Conservation (phyloP, 2,329 filamentous ascomycete species). For the Pleoardoris graminearum region DNA sequence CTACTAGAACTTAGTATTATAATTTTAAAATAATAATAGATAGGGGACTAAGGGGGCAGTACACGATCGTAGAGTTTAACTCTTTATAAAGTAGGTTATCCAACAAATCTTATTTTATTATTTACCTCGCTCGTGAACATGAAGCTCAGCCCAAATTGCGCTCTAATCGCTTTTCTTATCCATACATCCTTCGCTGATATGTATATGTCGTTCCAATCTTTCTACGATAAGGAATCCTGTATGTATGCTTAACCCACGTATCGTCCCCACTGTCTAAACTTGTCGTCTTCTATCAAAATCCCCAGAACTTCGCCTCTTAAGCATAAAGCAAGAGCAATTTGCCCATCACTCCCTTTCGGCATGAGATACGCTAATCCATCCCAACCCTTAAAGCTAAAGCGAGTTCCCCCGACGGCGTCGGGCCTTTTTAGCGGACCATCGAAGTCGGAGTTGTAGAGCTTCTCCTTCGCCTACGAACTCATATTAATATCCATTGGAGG, state of each 20-base stretch:
- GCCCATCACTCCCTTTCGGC: slow-evolving; percentile 42
- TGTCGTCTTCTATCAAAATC: not conserved
- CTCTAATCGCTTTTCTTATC: too few species aligned
- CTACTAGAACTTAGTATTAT: too few species aligned
- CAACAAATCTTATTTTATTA: too few species aligned
- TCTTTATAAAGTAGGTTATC: too few species aligned
- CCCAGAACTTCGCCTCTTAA: slow-evolving; percentile 54
- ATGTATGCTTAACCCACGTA: not conserved
- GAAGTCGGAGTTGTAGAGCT: slow-evolving; percentile 55
- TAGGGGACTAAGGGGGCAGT: too few species aligned
- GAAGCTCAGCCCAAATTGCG: too few species aligned
- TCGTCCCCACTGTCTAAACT: not conserved
- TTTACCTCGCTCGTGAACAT: too few species aligned
- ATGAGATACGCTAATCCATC: slow-evolving; percentile 56
- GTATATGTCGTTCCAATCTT: too few species aligned
- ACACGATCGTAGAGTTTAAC: too few species aligned
- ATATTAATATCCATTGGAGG: slow-evolving; percentile 52
- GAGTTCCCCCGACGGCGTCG: slow-evolving; percentile 54
- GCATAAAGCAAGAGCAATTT: slow-evolving; percentile 51
- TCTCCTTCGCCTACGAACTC: slow-evolving; percentile 59
- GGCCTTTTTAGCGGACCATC: slow-evolving; percentile 52
- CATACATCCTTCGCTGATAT: too few species aligned
- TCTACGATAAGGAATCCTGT: too few species aligned
- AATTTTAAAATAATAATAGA: too few species aligned
- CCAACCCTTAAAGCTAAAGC: slow-evolving; percentile 49